These are phyloP conservation scores for Paramecium sexaurelia DNA, from an alignment of 73 alveolate genomes.

Conservation along the genomic window DNA sequence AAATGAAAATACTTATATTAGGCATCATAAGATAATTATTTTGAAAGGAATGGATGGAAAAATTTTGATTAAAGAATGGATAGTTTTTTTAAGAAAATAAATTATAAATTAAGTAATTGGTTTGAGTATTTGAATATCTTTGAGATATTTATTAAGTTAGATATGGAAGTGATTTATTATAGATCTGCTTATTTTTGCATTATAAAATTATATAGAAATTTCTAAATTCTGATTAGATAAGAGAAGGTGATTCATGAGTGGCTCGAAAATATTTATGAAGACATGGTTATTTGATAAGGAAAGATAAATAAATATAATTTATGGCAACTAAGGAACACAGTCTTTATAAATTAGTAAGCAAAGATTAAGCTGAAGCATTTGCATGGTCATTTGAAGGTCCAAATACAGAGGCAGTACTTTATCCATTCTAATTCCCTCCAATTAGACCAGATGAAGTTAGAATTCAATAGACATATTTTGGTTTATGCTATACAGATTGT, in stretches of 20 bases:
- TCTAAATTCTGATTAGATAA: not conserved
- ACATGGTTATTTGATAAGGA: not conserved
- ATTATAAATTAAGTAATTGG: no score
- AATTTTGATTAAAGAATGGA: no score
- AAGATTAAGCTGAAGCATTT: slow-evolving; percentile 53
- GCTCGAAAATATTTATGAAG: not conserved
- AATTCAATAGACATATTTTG: slow-evolving; percentile 44
- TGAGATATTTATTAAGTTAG: no score
- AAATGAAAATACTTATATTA: no score
- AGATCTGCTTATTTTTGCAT: not conserved
- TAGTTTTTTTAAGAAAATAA: no score
- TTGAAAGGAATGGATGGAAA: no score
- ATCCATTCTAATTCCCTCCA: slow-evolving; percentile 54
- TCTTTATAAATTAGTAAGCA: slow-evolving; percentile 8
- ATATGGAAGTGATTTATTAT: not conserved
- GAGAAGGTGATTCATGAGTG: slow-evolving; percentile 39
- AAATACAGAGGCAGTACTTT: slow-evolving; percentile 3
- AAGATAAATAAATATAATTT: slow-evolving; percentile 27
- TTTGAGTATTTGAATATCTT: no score
- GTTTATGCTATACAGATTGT: slow-evolving; percentile 59
- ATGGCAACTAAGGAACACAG: slow-evolving; percentile 44
- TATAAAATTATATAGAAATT: not conserved
- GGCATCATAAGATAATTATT: no score
- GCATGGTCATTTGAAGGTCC: slow-evolving; percentile 64
- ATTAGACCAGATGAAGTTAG: slow-evolving; percentile 49